Conservation (phyloP, 1,139 yeast species). For the Wickerhamiella infanticola region DNA sequence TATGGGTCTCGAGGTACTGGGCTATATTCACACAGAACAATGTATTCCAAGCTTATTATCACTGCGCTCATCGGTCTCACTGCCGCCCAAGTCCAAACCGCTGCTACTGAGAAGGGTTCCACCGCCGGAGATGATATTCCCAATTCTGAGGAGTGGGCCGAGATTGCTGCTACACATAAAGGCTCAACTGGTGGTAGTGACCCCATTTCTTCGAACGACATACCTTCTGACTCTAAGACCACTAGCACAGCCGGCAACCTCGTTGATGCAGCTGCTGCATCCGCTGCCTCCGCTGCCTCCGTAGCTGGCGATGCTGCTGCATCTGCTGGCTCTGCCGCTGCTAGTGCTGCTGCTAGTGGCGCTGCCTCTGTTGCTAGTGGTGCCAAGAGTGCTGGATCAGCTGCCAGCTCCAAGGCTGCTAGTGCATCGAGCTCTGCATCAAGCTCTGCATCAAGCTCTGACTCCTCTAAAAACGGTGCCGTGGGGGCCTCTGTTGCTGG, state of each 20-base stretch:
- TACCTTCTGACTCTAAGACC: background rate
- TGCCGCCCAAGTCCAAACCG: conserved; percentile 12
- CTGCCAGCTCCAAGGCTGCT: background rate
- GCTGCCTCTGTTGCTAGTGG: conserved; percentile 1
- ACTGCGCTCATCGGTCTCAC: conserved; percentile 3
- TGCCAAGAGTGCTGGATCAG: background rate
- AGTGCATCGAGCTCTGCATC: background rate
- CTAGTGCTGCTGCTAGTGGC: background rate
- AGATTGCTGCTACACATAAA: background rate
- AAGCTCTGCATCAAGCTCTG: background rate
- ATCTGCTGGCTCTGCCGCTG: background rate
- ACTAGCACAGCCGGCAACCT: background rate
- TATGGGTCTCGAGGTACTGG: too few relatives aligned
- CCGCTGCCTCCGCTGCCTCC: conserved; percentile 1
- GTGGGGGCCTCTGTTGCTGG: conserved; percentile 1
- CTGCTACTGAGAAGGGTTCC: background rate
- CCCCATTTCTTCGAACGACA: background rate
- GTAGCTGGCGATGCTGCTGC: background rate
- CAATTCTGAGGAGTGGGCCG: background rate
- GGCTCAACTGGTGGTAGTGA: background rate
- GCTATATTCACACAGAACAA: too few relatives aligned
- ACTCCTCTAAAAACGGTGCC: conserved; percentile 1
- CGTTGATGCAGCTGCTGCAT: conserved; percentile 1
- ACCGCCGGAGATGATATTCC: conserved; percentile 1
- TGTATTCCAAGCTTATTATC: background rate